Conservation (phyloP, 1,284 basidiomycete genomes). For the Ustilago cynodontis region DNA sequence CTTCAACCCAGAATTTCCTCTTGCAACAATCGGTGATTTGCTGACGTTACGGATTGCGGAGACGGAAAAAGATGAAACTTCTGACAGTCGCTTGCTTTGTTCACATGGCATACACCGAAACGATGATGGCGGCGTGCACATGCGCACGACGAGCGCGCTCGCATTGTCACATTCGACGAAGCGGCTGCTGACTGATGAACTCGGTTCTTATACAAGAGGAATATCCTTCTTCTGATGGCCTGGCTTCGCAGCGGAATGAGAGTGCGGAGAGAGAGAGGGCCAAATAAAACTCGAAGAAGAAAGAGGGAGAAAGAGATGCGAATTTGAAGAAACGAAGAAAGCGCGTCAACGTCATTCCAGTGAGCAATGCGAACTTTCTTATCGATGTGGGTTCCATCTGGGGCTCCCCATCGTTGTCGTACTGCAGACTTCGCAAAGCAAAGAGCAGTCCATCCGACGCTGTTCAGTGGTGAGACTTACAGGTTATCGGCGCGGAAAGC, state of each 20-base stretch:
- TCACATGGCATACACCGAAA: not conserved
- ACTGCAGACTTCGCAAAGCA: not conserved
- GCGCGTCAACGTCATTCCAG: conserved; percentile 15
- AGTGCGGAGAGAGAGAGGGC: not conserved
- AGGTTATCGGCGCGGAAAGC: too few species aligned
- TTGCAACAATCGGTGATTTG: conserved; percentile 3
- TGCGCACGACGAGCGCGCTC: not conserved
- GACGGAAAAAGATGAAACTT: conserved; percentile 1
- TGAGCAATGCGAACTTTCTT: conserved; percentile 23
- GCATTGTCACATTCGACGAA: not conserved
- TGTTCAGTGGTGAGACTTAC: not conserved
- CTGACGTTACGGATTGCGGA: conserved; percentile 6
- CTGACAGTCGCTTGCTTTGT: not conserved
- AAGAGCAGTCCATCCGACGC: too few species aligned
- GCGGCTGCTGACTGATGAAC: not conserved
- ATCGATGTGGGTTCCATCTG: conserved; percentile 19
- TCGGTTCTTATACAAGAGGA: not conserved
- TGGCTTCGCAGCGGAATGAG: not conserved
- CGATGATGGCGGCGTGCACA: not conserved
- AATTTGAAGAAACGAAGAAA: too few species aligned
- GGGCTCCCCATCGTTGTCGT: too few species aligned
- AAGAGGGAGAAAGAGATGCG: not conserved
- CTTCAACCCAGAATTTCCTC: not conserved
- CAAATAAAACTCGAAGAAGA: conserved; percentile 1
- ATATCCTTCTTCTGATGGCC: not conserved